Conservation (phyloP, 2,329 filamentous ascomycete genomes). For the Ophiostoma himal-ulmi region DNA sequence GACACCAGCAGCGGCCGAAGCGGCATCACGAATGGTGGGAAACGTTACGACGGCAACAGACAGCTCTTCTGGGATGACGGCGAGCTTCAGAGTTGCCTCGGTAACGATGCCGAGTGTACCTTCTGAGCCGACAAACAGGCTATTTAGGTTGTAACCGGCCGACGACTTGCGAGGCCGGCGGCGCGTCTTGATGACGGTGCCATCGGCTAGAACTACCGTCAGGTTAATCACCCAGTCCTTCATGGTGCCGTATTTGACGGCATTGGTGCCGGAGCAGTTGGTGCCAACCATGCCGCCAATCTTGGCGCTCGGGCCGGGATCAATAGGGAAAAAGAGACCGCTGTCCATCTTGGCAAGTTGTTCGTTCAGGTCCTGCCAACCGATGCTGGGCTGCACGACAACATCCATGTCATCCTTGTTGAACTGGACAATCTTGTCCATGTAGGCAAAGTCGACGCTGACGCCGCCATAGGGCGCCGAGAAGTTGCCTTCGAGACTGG, state of each 20-base stretch:
- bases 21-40: constrained; percentile 68
- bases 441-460: constrained; percentile 81
- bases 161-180: constrained; percentile 73
- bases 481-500: constrained; percentile 85
- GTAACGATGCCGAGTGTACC: constrained; percentile 77
- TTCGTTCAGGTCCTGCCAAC: constrained; percentile 87
- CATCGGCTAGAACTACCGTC: constrained; percentile 73
- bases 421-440: constrained; percentile 75
- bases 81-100: constrained; percentile 73
- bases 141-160: constrained; percentile 77
- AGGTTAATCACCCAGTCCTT: constrained; percentile 82
- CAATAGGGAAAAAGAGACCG: constrained; percentile 84
- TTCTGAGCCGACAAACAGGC: constrained; percentile 73
- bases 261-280: constrained; percentile 72
- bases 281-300: constrained; percentile 81
- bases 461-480: constrained; percentile 80
- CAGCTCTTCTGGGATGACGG: constrained; percentile 67
- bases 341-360: constrained; percentile 60
- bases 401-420: constrained; percentile 88
- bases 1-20: constrained; percentile 66
- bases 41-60: constrained; percentile 77
- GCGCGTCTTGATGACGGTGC: constrained; percentile 71
- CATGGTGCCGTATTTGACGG: constrained; percentile 78
- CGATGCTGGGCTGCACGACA: constrained; percentile 82
- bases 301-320: constrained; percentile 68